A percentile compares a stretch with the other conserved stretches of the same genome.
phyloP scores from a whole-genome alignment of 2,329 filamentous ascomycete genomes.

The Dothistroma pini region DNA sequence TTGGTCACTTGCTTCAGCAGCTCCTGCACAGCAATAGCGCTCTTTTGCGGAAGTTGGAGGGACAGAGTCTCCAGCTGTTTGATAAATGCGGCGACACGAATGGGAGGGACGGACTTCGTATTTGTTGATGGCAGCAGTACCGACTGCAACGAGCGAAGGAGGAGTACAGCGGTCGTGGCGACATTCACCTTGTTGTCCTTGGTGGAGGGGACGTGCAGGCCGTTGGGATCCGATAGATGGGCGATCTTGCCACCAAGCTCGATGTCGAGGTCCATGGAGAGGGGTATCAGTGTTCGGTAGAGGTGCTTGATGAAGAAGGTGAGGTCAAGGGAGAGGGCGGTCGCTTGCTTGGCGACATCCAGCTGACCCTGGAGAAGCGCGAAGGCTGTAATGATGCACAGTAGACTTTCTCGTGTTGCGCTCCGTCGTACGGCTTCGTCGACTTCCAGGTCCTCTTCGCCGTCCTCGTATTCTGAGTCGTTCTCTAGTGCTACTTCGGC shows the following conservation, averaged over 20 bases:
- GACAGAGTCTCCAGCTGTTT: constrained; percentile 83
- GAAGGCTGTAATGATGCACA: constrained; percentile 94
- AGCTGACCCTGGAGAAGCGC: constrained; percentile 86
- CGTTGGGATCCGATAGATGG: constrained; percentile 53
- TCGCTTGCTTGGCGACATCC: constrained; percentile 79
- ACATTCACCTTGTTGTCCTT: constrained; percentile 72
- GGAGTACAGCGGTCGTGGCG: constrained; percentile 87
- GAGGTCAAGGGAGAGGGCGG: constrained; percentile 80
- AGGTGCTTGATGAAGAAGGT: constrained; percentile 94
- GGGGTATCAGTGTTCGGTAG: constrained; percentile 75
- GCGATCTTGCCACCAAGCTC: constrained; percentile 72
- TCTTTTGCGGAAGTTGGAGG: constrained; percentile 88
- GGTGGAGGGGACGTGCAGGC: constrained; percentile 55
- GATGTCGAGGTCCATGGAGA: constrained; percentile 79
- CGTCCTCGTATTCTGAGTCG: constrained; percentile 45
- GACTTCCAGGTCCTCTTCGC: constrained; percentile 43
- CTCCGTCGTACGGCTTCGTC: constrained; percentile 57
- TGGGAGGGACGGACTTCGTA: constrained; percentile 70
- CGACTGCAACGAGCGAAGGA: constrained; percentile 79
- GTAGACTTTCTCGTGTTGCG: constrained; percentile 77
- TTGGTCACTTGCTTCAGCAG: constrained; percentile 75
- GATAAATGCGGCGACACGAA: constrained; percentile 84
- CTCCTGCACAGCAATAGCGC: constrained; percentile 71
- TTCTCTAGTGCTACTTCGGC: constrained; percentile 51
- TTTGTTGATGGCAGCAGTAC: constrained; percentile 73